Evolutionary conservation across 1,139 yeast species (phyloP), one percentile per base, ranked within the genome.

Genomic region (Yueomyces sp.): DNA sequence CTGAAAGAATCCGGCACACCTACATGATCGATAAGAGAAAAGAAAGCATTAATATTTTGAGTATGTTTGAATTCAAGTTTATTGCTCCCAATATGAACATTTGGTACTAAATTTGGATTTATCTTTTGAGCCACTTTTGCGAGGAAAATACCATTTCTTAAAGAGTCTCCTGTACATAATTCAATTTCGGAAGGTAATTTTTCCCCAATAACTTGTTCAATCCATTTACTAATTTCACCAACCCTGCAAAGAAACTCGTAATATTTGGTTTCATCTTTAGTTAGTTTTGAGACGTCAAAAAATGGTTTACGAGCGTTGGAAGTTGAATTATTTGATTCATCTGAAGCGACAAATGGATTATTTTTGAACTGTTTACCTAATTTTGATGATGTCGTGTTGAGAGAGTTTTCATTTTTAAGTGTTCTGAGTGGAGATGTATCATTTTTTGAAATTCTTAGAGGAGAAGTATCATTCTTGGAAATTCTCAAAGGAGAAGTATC

Each of bases 161-260:
- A 66, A 41, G 75, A 65, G 50, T 82, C 83, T 3, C 65, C 63
- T 8, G 83, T 76, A n/a, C 56, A 52, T 26, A 75, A 60, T 42
- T 79, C 78, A 19, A 75, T 61, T 11, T 69, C 74, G 0, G 75
- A 63, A 1, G 80, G 77, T 6, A 81, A 64, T 11, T 58, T 54
- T 47, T 74, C 76, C 2, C 59, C 69, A n/a, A 78, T 66, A 38
- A 81, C 68, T 5, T 63, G 62, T 54, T 81, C 87, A 37, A 81
- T 72, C 89, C 89, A 81, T 45, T 70, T 70, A 59, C 85, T 86
- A 27, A 93, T 87, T 53, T 94, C 96, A 36, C 78, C 78, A 32
- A 91, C 79, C 51, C 96, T 79, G 59, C 97, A 91, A 36, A 91
- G 70, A 56, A 86, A 91, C 56, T 87, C 95, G 54, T 86, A 85